A percentile compares a stretch with the other conserved stretches of the same genome.
phyloP scores from a whole-genome alignment of 257 asterid genomes.

The Salvia rosmarinus region DNA sequence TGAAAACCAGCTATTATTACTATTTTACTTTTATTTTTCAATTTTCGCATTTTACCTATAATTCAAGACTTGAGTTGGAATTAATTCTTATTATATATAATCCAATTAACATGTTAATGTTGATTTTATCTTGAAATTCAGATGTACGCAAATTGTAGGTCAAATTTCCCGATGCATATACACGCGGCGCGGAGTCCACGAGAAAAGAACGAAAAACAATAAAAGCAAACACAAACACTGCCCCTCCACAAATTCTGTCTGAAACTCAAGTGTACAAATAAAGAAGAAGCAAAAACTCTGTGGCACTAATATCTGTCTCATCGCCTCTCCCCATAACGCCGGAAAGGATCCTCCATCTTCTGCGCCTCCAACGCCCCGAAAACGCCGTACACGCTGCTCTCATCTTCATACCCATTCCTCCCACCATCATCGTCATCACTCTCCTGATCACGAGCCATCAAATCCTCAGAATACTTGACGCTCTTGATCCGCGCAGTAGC shows the following conservation, averaged over 20 bases:
- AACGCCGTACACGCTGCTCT: slow-evolving; percentile 76
- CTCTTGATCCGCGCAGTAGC: slow-evolving; percentile 50
- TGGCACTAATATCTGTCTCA: background rate
- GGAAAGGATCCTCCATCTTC: slow-evolving; percentile 60
- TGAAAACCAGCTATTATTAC: no score
- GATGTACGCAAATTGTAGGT: no score
- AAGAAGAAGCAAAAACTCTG: no score
- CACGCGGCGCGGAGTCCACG: no score
- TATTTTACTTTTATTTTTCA: no score
- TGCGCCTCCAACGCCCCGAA: slow-evolving; percentile 71
- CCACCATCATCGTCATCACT: slow-evolving; percentile 47
- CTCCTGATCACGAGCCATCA: slow-evolving; percentile 66
- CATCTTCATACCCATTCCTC: slow-evolving; percentile 42
- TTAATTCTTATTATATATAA: no score
- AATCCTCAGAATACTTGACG: slow-evolving; percentile 65
- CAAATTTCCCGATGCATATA: no score
- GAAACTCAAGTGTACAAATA: background rate
- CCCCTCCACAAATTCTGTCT: no score
- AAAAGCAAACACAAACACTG: background rate
- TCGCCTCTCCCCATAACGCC: slow-evolving; percentile 43
- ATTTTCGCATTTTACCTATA: no score
- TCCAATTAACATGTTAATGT: no score
- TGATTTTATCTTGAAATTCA: no score
- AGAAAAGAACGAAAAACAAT: background rate
- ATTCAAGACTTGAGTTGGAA: no score